These are phyloP conservation scores for Kodamaea jinghongensis DNA, from an alignment of 805 yeast genomes.

Conservation along the genomic window DNA sequence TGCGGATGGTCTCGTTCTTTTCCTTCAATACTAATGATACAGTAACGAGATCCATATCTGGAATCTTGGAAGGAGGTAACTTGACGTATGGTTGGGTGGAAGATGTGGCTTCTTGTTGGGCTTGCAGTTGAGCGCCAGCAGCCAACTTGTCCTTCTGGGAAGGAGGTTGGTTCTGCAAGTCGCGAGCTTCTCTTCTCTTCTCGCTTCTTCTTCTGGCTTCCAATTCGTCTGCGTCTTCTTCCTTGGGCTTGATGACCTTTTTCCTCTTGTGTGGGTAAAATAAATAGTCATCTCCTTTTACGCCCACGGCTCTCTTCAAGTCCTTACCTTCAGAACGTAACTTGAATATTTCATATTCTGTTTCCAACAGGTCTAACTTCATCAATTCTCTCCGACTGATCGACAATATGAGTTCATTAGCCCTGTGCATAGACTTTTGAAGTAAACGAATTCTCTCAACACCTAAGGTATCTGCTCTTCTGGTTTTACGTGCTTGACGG, in stretches of 20 bases:
- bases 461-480: constrained; percentile 89
- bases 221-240: constrained; percentile 34
- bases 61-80: constrained; percentile 85
- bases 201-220: constrained; percentile 21
- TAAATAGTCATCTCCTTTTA: constrained; percentile 83
- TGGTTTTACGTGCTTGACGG: constrained; percentile 92
- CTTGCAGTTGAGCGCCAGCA: constrained; percentile 2
- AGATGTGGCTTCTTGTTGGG: constrained; percentile 11
- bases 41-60: constrained; percentile 85
- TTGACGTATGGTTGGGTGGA: constrained; percentile 77
- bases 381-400: constrained; percentile 74
- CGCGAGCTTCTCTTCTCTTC: constrained; percentile 20
- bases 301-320: constrained; percentile 69
- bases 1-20: constrained; percentile 72
- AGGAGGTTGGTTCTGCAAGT: constrained; percentile 2
- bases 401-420: constrained; percentile 62
- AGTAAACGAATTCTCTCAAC: constrained; percentile 76
- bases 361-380: constrained; percentile 56
- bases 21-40: constrained; percentile 71
- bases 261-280: constrained; percentile 75
- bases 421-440: constrained; percentile 73
- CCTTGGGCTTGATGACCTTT: constrained; percentile 37
- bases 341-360: constrained; percentile 68
- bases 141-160: constrained; percentile 1
- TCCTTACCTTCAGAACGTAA: constrained; percentile 68